Base-by-base conservation (phyloP, 768 basidiomycete species). In the Crassisporium funariophilum region DNA sequence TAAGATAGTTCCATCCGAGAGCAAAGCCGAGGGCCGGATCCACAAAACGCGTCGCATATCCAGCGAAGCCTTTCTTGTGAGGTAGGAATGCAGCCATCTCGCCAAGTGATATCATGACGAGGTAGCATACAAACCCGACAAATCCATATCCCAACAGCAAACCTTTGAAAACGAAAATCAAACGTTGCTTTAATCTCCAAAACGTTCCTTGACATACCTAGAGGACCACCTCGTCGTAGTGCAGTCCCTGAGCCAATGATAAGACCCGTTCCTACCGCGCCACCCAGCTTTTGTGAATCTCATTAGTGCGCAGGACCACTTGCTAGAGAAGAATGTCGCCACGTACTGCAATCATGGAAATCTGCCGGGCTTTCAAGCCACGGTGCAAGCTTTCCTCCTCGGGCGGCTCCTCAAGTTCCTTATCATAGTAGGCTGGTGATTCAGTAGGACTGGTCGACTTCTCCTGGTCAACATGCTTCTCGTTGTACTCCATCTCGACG, bases 21-120 rank as follows among this genome's bases (percentile, higher is more conserved):
- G 80, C 83, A 60, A 86, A 86, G 29, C 81, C 83, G 35, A 84
- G 72, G 16, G 83, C 82, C 41, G 84, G 83, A 60, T 86, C 84
- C 16, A 80, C 78, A 55, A 83, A 83, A 38, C 84, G 78, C 2
- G 81, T 78, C 0, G 82, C 81, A 56, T 83, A 83, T 2, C 81
- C 82, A 42, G 76, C 65, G 46, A 76, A 78, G 2, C 79, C 82
- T 51, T 80, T 80, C 62, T 84, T 83, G 64, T 82, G 79, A 12
- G 79, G 79, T 31, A 79, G 60, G 56, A 72, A 78, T 11, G 75
- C 67, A 16, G 76, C 72, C 74, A 78, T 77, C 58, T 76, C 76
- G 43, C 76, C 75, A 4, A 78, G 68, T 7, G 75, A 70, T 31
- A 78, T 65, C 79, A 83, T 81, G 45, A 81, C 82, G 44, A 83